These are phyloP conservation scores for Vinca minor DNA, from an alignment of 257 asterid genomes.

Conservation along the genomic window DNA sequence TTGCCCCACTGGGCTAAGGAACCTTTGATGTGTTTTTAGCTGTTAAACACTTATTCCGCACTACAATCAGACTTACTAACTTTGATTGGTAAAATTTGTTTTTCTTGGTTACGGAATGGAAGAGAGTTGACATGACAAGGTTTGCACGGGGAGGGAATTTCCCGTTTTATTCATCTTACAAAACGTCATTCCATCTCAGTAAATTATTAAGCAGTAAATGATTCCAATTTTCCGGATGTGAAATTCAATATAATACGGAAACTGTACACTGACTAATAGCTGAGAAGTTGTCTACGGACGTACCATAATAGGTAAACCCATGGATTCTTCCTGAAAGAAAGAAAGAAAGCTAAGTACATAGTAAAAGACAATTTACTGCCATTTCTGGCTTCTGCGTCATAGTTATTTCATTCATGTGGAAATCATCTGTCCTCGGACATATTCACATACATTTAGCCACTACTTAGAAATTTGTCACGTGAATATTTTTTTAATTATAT, in stretches of 20 bases:
- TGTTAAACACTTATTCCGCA: no score
- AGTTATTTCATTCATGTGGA: no score
- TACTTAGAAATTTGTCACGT: no score
- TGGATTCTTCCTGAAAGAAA: background rate
- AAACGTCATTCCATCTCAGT: background rate
- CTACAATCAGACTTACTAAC: no score
- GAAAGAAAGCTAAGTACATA: background rate
- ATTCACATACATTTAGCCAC: no score
- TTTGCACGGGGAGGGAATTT: background rate
- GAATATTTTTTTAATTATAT: no score
- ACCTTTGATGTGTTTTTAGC: no score
- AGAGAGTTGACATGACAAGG: background rate
- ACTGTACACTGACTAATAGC: background rate
- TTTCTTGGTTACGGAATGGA: background rate
- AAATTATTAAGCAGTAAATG: constrained; percentile 1
- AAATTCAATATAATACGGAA: background rate
- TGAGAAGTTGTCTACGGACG: background rate
- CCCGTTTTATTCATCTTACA: background rate
- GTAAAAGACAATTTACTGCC: background rate
- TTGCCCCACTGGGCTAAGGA: no score
- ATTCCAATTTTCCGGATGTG: background rate
- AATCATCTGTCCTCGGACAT: no score
- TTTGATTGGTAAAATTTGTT: no score
- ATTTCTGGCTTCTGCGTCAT: no score
- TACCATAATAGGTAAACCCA: background rate